Evolutionary conservation across 108 stramenopile species (phyloP).

Genomic region (Seminavis robusta): DNA sequence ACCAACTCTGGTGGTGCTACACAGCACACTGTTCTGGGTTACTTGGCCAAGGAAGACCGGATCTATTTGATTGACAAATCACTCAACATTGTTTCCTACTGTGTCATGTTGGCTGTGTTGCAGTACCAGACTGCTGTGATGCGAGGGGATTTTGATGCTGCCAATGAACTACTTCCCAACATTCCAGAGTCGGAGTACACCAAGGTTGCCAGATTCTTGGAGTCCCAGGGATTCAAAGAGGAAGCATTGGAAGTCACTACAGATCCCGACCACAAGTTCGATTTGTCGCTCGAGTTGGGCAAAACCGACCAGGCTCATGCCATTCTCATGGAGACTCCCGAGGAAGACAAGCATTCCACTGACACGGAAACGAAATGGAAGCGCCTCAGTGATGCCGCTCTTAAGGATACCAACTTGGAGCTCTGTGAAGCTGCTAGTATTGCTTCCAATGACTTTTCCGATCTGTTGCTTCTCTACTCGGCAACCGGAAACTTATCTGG

Average conservation of each 20-base stretch:
- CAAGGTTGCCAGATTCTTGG: constrained; percentile 94
- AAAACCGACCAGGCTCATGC: constrained; percentile 84
- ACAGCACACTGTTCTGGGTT: constrained; percentile 91
- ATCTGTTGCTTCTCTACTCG: constrained; percentile 92
- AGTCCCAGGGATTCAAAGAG: constrained; percentile 99
- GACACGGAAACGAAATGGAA: constrained; percentile 97
- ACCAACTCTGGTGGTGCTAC: constrained; percentile 74
- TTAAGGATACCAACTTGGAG: constrained; percentile 88
- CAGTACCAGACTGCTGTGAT: constrained; percentile 99
- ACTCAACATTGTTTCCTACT: constrained; percentile 90
- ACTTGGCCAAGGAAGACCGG: constrained; percentile 97
- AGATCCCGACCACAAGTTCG: constrained; percentile 96
- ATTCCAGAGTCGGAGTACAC: constrained; percentile 94
- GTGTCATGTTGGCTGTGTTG: constrained; percentile 86
- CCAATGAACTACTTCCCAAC: constrained; percentile 89
- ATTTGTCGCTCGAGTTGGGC: constrained; percentile 93
- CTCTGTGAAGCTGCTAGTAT: constrained; percentile 91
- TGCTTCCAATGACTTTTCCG: constrained; percentile 89
- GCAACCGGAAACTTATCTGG: constrained; percentile 90
- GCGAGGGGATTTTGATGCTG: constrained; percentile 96
- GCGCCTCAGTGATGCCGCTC: constrained; percentile 95
- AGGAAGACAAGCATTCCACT: constrained; percentile 85
- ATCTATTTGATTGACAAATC: constrained; percentile 95
- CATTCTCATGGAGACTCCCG: constrained; percentile 80
- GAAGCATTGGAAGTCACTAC: constrained; percentile 94